These are phyloP conservation scores for Biscutella laevigata DNA, from an alignment of 441 rosid species.

Conservation along the genomic window DNA sequence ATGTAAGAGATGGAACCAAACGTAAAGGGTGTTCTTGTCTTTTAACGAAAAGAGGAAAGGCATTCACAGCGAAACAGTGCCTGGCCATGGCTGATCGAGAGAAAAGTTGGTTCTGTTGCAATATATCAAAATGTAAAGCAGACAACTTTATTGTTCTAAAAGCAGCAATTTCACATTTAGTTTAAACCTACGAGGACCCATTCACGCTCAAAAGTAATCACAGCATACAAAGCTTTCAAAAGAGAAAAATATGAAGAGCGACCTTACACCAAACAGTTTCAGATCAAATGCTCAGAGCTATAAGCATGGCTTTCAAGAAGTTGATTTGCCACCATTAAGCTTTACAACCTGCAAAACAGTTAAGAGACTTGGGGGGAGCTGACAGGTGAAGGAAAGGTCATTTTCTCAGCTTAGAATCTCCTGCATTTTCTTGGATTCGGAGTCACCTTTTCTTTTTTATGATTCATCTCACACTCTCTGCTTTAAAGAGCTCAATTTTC, in stretches of 20 bases:
- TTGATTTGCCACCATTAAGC: constrained; percentile 9
- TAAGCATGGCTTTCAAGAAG: constrained; percentile 13
- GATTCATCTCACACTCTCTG: neutral
- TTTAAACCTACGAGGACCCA: constrained; percentile 22
- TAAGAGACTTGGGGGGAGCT: neutral
- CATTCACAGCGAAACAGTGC: constrained; percentile 25
- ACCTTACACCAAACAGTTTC: constrained; percentile 13
- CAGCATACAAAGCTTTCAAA: constrained; percentile 18
- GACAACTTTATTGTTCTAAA: constrained; percentile 24
- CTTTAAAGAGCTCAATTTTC: neutral
- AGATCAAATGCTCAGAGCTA: constrained; percentile 1
- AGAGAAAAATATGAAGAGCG: constrained; percentile 1
- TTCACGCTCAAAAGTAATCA: constrained; percentile 19
- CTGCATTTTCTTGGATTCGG: constrained; percentile 15
- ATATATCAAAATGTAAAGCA: constrained; percentile 26
- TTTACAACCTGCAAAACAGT: neutral
- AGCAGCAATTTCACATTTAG: constrained; percentile 16
- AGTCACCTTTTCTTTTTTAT: constrained; percentile 7
- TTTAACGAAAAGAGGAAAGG: constrained; percentile 12
- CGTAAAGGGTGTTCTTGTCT: constrained; percentile 9
- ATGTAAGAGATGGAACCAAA: constrained; percentile 9
- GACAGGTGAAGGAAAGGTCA: constrained; percentile 1
- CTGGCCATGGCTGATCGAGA: constrained; percentile 25
- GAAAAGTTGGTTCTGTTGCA: constrained; percentile 23
- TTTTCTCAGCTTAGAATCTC: neutral